Evolutionary conservation across 2,329 filamentous ascomycete species (phyloP), one percentile per base, ranked within the genome.

Genomic region (Talaromyces amestolkiae): DNA sequence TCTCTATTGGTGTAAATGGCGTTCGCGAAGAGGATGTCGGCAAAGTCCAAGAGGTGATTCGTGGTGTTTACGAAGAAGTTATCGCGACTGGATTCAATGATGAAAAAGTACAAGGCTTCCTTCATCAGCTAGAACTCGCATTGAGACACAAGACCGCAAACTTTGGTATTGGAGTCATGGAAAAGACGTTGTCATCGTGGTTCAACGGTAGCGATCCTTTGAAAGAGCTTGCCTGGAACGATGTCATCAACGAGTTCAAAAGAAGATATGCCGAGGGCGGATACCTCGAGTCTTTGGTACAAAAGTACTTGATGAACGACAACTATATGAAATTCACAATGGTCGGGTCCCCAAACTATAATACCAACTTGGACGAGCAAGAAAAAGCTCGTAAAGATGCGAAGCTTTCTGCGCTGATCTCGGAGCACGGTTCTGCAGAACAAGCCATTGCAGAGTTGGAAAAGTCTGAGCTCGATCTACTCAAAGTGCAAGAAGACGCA

Each of bases 131-230:
- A 3, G 95, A 99, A 75, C 84, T 99, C n/a, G 86, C 89, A 0
- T 81, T 98, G 58, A 97, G 97, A 80, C 93, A 99, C 81, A 98
- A 98, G 83, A 97, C 93, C 0, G 92, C 95, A 63, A 93, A 91
- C 72, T 99, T 99, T 74, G 95, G 95, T 15, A 92, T 97, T 84
- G 89, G 89, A 19, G 86, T 98, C 62, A 87, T 99, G 78, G 92
- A 97, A 71, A 88, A 94, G 49, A 84, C 97, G 8, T 91, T 96
- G 74, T 90, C 92, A 1, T 89, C 91, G 66, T 99, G 95, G 95
- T 98, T 99, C 79, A 96, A 95, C 65, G 95, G 94, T 5, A 88
- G 93, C 3, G 92, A 98, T 75, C 94, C 95, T 0, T 96, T 98
- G 78, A 89, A 96, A 69, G 89, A 92, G 13, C 82, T 99, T 41